These are phyloP conservation scores for Venturia effusa DNA, from an alignment of 2,329 filamentous ascomycete species.

Conservation along the genomic window DNA sequence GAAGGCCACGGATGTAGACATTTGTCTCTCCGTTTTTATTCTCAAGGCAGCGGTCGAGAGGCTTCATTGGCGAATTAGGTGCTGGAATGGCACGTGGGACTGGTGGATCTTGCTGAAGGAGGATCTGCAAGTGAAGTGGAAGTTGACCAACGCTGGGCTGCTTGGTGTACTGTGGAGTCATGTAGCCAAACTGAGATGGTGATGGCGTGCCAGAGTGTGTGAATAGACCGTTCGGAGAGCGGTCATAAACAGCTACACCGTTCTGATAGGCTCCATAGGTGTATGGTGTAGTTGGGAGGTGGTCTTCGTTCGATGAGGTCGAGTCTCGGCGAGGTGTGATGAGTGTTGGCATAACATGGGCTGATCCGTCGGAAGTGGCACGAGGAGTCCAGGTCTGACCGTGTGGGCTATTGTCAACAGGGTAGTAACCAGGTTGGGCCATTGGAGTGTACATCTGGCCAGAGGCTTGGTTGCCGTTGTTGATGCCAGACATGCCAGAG, in stretches of 20 bases:
- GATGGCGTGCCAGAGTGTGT: conserved; percentile 38
- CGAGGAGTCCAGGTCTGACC: conserved; percentile 34
- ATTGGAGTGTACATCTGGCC: conserved; percentile 29
- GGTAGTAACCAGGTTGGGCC: conserved; percentile 30
- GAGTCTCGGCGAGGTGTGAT: conserved; percentile 42
- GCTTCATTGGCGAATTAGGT: conserved; percentile 75
- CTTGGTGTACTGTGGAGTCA: conserved; percentile 30
- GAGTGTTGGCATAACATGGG: conserved; percentile 33
- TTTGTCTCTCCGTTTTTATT: conserved; percentile 94
- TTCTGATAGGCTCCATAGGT: conserved; percentile 30
- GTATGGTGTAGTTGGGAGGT: conserved; percentile 38
- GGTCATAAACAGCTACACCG: conserved; percentile 37
- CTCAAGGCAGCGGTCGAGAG: conserved; percentile 85
- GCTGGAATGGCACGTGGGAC: conserved; percentile 87
- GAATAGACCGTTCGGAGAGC: conserved; percentile 38
- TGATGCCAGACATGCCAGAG: conserved; percentile 2
- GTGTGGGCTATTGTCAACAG: conserved; percentile 34
- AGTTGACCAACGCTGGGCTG: conserved; percentile 28
- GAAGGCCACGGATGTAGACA: conserved; percentile 93
- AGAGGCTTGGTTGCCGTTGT: conserved; percentile 15
- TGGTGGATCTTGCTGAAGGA: conserved; percentile 57
- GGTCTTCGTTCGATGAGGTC: conserved; percentile 42
- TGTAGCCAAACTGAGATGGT: conserved; percentile 36
- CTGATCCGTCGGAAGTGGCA: conserved; percentile 27
- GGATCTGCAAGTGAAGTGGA: conserved; percentile 33